These are phyloP conservation scores for Lolium rigidum DNA, from an alignment of 176 grass and related monocot species.

Conservation along the genomic window DNA sequence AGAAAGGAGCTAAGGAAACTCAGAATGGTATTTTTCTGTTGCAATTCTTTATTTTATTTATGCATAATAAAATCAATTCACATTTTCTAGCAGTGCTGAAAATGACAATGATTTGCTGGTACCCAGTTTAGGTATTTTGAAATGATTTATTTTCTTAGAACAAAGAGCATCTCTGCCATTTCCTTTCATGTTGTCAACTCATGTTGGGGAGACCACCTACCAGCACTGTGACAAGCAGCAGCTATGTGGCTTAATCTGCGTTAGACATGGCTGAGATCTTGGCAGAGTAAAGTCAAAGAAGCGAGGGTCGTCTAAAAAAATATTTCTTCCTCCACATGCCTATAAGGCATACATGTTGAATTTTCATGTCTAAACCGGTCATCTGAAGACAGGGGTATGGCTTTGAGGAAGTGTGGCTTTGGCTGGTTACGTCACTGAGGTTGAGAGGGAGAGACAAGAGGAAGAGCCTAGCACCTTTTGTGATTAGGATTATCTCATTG, in stretches of 20 bases:
- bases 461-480: background rate
- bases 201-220: background rate
- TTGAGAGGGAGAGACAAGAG: background rate
- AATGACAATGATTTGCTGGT: background rate
- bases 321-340: conserved; percentile 5
- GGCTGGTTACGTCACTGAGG: background rate
- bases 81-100: background rate
- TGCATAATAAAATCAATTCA: background rate
- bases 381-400: background rate
- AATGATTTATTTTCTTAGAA: conserved; percentile 24
- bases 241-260: background rate
- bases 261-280: conserved; percentile 5
- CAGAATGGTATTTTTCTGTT: conserved; percentile 65
- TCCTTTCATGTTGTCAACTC: background rate
- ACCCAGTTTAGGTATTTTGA: background rate
- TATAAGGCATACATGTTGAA: background rate
- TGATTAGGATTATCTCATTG: conserved; percentile 21
- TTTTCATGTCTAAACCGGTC: conserved; percentile 13
- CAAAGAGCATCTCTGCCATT: background rate
- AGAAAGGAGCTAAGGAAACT: conserved; percentile 81
- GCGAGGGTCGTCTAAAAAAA: background rate
- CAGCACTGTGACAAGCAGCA: background rate
- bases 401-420: background rate
- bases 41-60: conserved; percentile 6
- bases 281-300: conserved; percentile 8